Conservation (phyloP, 305 asterid species). For the Petunia hybrid region DNA sequence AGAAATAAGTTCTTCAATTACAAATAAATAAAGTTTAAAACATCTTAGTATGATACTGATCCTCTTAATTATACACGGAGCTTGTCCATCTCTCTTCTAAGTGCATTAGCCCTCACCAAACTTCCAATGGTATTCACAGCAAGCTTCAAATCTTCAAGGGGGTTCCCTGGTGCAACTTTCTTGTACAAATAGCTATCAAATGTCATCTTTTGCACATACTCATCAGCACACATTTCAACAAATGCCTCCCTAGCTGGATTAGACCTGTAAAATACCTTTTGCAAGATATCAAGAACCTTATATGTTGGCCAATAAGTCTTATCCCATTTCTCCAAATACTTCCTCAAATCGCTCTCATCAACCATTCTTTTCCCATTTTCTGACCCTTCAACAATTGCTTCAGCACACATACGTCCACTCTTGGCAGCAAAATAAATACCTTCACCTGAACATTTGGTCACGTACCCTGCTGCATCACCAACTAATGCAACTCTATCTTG, state of each 20-base stretch:
- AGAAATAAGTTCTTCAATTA: not conserved
- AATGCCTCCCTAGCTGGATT: constrained; percentile 95
- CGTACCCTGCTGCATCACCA: constrained; percentile 98
- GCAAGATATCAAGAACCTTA: constrained; percentile 87
- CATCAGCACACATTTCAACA: constrained; percentile 94
- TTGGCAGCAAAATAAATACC: constrained; percentile 96
- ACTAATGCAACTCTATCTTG: constrained; percentile 81
- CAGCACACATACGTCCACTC: constrained; percentile 98
- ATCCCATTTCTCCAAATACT: constrained; percentile 94
- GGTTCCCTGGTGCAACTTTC: constrained; percentile 90
- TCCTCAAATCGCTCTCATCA: constrained; percentile 83
- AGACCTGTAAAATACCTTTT: constrained; percentile 90
- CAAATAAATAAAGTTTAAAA: constrained; percentile 28
- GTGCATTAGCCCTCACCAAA: constrained; percentile 87
- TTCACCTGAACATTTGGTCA: constrained; percentile 93
- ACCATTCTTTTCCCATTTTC: constrained; percentile 89
- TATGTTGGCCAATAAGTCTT: constrained; percentile 96
- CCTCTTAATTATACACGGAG: constrained; percentile 48
- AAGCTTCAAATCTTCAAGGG: constrained; percentile 86
- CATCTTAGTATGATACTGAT: constrained; percentile 8
- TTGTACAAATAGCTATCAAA: constrained; percentile 93
- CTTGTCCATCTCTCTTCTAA: constrained; percentile 90
- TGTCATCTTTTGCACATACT: constrained; percentile 96
- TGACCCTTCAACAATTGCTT: constrained; percentile 90
- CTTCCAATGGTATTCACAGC: constrained; percentile 95